Percentiles rank a stretch among this genome's conserved stretches.
phyloP scores from a whole-genome alignment of 75 land plant genomes.

The Chamaecyparis obtusa region DNA sequence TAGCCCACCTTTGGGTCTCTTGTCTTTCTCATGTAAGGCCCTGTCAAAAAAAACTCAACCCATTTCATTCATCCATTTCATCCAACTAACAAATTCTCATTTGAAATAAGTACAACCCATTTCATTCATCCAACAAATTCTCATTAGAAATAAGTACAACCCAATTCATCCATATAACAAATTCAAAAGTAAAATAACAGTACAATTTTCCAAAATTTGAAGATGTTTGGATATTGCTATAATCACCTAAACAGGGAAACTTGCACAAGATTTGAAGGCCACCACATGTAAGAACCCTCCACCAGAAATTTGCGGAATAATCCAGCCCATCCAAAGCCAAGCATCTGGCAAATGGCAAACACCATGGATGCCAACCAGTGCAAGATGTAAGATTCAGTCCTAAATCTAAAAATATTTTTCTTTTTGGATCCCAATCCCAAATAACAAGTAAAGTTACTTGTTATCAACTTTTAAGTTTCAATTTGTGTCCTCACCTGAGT shows the following conservation, averaged over 20 bases:
- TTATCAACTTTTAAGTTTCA: background rate
- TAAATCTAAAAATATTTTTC: too few species aligned
- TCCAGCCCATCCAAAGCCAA: conserved; percentile 83
- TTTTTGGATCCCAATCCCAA: background rate
- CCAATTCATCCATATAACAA: too few species aligned
- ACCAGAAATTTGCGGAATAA: conserved; percentile 51
- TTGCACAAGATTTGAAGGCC: conserved; percentile 70
- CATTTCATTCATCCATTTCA: too few species aligned
- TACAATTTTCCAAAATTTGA: too few species aligned
- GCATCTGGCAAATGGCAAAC: conserved; percentile 31
- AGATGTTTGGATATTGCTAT: background rate
- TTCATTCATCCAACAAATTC: too few species aligned
- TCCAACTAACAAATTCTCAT: too few species aligned
- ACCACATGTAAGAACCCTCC: conserved; percentile 82
- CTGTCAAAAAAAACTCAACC: conserved; percentile 15
- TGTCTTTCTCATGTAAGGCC: conserved; percentile 58
- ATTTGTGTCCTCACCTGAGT: conserved; percentile 27
- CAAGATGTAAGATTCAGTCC: too few species aligned
- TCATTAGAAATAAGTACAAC: too few species aligned
- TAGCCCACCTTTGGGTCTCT: conserved; percentile 39
- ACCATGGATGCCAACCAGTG: background rate
- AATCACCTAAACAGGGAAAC: conserved; percentile 59
- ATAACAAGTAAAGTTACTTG: background rate
- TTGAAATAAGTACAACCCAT: too few species aligned
- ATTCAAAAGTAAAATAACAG: too few species aligned